Evolutionary conservation across 164 flowering plant genomes (phyloP), one percentile per base, ranked within the genome.

Genomic region (Magnolia kwangsiensis): DNA sequence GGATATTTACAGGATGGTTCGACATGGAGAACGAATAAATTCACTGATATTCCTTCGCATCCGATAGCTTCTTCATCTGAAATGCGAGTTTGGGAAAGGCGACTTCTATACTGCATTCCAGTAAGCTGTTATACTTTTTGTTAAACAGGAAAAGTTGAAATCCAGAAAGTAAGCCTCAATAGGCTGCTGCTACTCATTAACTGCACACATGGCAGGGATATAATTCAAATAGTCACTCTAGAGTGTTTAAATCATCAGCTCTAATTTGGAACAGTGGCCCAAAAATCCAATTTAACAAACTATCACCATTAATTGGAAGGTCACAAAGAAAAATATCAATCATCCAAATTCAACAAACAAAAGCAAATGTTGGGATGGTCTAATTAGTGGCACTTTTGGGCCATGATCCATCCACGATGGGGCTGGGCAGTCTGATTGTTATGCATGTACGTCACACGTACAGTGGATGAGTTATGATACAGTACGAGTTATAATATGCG

Each of bases 11-110:
- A 89, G 99, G 93, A 91, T 81, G 93, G 89, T 0, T 80, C 85
- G 11, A 79, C 77, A 3, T 96, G 99, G 99, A 89, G 87, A 78
- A 92, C 99, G 49, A 92, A 91, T 81, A 96, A 91, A 78, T 96
- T 77, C 77, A 78, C 80, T 20, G 98, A 96, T 81, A 80, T 83
- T 67, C 82, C 91, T 66, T 87, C 85, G 3, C 82, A 70, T 72
- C 89, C 91, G 11, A 80, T 88, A 81, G 89, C 72, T 61, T 74
- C 89, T 37, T 78, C 90, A 21, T 74, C 91, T 20, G 93, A 90
- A 55, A 83, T 79, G 81, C 83, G 80, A 14, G 19, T 94, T 23
- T 96, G 99, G 99, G 97, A 94, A 72, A 95, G 99, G 2, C 92
- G 91, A 1, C 78, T 96, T 68, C 81, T 94, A 5, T 88, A 86